Evolutionary conservation across 2,329 filamentous ascomycete genomes (phyloP).

Genomic region (Aspergillus carbonarius): DNA sequence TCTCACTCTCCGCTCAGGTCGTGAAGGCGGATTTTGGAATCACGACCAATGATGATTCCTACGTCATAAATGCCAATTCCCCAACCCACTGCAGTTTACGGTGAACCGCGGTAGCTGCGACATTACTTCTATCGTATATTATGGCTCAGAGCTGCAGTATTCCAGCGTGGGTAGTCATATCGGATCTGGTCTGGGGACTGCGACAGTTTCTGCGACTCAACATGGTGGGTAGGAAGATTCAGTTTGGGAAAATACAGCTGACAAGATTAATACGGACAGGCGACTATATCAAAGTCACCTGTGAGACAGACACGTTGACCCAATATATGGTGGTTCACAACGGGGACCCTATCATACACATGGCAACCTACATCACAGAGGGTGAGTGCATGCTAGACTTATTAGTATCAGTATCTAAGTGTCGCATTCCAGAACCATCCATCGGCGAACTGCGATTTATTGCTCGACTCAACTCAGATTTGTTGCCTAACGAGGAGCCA

Average conservation of each 20-base stretch:
- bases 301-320: constrained; percentile 59
- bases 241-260: background rate
- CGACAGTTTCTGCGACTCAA: constrained; percentile 53
- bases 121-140: constrained; percentile 63
- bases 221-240: constrained; percentile 21
- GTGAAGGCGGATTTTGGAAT: constrained; percentile 31
- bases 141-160: constrained; percentile 61
- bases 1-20: constrained; percentile 22
- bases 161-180: constrained; percentile 55
- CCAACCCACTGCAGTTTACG: constrained; percentile 53
- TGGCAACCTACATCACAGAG: constrained; percentile 62
- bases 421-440: constrained; percentile 42
- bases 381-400: constrained; percentile 22
- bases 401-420: background rate
- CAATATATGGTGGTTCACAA: constrained; percentile 64
- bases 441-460: constrained; percentile 66
- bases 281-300: constrained; percentile 62
- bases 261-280: constrained; percentile 12
- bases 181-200: constrained; percentile 58
- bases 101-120: constrained; percentile 59
- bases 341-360: constrained; percentile 60
- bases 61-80: constrained; percentile 51
- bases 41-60: constrained; percentile 27
- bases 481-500: constrained; percentile 55
- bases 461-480: constrained; percentile 55